These are phyloP conservation scores for Xylaria palmicola DNA, from an alignment of 495 filamentous ascomycete genomes.

Conservation along the genomic window DNA sequence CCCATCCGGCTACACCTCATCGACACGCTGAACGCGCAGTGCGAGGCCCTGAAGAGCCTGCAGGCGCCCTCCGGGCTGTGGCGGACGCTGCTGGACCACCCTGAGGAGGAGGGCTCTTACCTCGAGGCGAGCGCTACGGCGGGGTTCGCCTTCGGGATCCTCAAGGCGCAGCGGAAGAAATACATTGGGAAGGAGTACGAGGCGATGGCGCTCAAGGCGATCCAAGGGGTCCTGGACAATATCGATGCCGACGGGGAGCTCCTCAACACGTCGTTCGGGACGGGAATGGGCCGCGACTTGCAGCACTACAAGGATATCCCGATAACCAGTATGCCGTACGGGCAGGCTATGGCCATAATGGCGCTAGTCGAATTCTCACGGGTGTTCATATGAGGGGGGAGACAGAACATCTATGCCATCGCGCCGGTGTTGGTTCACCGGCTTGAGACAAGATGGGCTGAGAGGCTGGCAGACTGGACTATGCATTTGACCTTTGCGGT, in stretches of 20 bases:
- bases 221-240: slow-evolving; percentile 58
- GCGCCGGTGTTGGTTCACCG: not conserved
- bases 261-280: slow-evolving; percentile 69
- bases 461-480: not conserved
- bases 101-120: slow-evolving; percentile 60
- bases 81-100: slow-evolving; percentile 64
- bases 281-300: slow-evolving; percentile 64
- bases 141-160: slow-evolving; percentile 71
- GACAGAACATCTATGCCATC: not conserved
- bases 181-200: slow-evolving; percentile 56
- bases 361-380: slow-evolving; percentile 64
- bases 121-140: slow-evolving; percentile 71
- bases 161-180: slow-evolving; percentile 66
- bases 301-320: slow-evolving; percentile 71
- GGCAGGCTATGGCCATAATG: slow-evolving; percentile 77
- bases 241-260: slow-evolving; percentile 63
- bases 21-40: slow-evolving; percentile 62
- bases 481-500: not conserved
- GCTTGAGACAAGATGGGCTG: not conserved
- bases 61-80: slow-evolving; percentile 61
- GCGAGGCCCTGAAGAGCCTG: slow-evolving; percentile 52
- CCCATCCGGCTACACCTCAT: slow-evolving; percentile 60
- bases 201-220: slow-evolving; percentile 54
- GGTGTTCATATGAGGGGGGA: slow-evolving; percentile 44
- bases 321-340: slow-evolving; percentile 72